Conservation (phyloP, 23 red algal genomes). For the Gracilaria domingensis region DNA sequence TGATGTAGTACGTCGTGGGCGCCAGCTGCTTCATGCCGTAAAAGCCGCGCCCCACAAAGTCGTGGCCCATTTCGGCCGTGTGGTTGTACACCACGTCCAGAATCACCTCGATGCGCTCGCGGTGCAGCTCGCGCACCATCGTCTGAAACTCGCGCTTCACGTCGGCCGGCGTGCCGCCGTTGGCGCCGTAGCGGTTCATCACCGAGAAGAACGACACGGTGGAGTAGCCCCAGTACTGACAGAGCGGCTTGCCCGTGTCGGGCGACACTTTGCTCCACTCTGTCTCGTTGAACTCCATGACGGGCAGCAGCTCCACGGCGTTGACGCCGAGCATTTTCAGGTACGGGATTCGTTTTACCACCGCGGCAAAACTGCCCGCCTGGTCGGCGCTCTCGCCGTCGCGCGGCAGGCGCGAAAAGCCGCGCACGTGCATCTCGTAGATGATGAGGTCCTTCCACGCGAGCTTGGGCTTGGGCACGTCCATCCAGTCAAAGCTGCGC, state of each 20-base stretch:
- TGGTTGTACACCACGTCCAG: slow-evolving; percentile 99
- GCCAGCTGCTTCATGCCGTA: slow-evolving; percentile 90
- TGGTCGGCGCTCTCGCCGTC: neutral
- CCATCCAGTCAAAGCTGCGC: slow-evolving; percentile 88
- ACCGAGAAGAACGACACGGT: slow-evolving; percentile 89
- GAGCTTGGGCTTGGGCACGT: slow-evolving; percentile 72
- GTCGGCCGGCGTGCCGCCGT: slow-evolving; percentile 23
- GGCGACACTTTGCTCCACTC: slow-evolving; percentile 81
- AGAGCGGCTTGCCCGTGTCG: slow-evolving; percentile 47
- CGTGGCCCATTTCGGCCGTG: slow-evolving; percentile 95
- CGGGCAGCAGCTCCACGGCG: slow-evolving; percentile 92
- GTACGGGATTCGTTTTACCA: slow-evolving; percentile 95
- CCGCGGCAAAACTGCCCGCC: slow-evolving; percentile 79
- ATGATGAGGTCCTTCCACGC: slow-evolving; percentile 83
- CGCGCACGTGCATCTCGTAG: slow-evolving; percentile 98
- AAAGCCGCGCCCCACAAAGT: slow-evolving; percentile 75
- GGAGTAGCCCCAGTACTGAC: slow-evolving; percentile 98
- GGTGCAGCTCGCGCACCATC: slow-evolving; percentile 99
- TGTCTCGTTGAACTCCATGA: slow-evolving; percentile 97
- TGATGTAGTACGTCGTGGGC: slow-evolving; percentile 84
- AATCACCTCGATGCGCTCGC: slow-evolving; percentile 97
- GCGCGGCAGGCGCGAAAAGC: slow-evolving; percentile 62
- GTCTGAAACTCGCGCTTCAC: slow-evolving; percentile 81
- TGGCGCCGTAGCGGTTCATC: slow-evolving; percentile 88
- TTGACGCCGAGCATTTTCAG: slow-evolving; percentile 91